These are phyloP conservation scores for Agrocybe pediades DNA, from an alignment of 768 basidiomycete species.

Conservation along the genomic window DNA sequence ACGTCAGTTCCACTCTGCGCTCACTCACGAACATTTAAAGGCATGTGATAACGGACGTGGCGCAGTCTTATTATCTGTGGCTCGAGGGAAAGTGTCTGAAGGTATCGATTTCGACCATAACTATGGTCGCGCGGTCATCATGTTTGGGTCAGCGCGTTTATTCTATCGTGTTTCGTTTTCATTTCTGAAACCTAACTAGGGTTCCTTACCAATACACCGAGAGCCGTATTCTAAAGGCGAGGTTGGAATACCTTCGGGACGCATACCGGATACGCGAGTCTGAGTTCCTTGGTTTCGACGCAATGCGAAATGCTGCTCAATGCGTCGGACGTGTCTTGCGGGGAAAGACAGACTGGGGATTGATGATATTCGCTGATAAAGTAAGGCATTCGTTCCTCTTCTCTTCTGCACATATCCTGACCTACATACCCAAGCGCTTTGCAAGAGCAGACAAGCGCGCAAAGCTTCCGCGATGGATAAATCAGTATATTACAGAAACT, in stretches of 20 bases:
- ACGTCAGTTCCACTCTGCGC: background rate
- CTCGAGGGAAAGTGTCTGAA: conserved; percentile 98
- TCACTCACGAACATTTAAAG: conserved; percentile 38
- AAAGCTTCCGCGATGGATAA: conserved; percentile 98
- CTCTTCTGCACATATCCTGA: background rate
- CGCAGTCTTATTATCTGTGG: conserved; percentile 94
- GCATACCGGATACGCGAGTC: conserved; percentile 98
- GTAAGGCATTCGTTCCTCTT: conserved; percentile 39
- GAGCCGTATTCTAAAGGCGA: conserved; percentile 94
- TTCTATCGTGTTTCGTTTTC: background rate
- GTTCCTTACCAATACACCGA: conserved; percentile 99
- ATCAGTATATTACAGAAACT: conserved; percentile 98
- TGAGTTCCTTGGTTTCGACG: conserved; percentile 98
- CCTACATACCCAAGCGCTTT: conserved; percentile 61
- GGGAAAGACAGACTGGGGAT: conserved; percentile 98
- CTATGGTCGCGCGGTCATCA: conserved; percentile 97
- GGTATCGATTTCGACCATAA: conserved; percentile 99
- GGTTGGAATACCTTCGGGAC: conserved; percentile 97
- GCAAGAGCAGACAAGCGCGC: conserved; percentile 91
- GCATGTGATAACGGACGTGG: conserved; percentile 99
- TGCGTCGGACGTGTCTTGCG: conserved; percentile 97
- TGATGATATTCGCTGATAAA: conserved; percentile 99
- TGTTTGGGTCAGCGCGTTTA: conserved; percentile 95
- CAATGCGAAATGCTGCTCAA: conserved; percentile 98
- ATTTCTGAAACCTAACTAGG: conserved; percentile 36